phyloP scores from a whole-genome alignment of 164 flowering plant genomes.

The Annona cherimola region DNA sequence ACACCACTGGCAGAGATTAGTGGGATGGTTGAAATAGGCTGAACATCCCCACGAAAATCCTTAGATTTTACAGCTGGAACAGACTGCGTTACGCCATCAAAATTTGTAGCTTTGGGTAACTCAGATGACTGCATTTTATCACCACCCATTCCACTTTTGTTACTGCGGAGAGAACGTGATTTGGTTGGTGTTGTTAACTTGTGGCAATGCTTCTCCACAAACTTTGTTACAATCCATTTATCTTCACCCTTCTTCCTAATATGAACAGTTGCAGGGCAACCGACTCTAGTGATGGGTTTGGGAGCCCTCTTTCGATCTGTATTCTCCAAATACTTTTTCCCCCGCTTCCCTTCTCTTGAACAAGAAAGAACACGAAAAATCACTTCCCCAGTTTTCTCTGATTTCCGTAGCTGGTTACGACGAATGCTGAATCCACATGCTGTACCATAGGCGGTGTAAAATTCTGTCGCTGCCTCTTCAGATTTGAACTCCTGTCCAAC shows the following conservation, averaged over 20 bases:
- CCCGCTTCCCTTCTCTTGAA: constrained; percentile 2
- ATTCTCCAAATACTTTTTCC: not conserved
- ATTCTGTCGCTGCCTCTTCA: not conserved
- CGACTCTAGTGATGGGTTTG: constrained; percentile 1
- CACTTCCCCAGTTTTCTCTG: not conserved
- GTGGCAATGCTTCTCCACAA: constrained; percentile 1
- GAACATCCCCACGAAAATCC: not conserved
- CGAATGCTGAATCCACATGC: constrained; percentile 3
- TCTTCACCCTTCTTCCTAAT: not conserved
- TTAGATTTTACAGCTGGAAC: not conserved
- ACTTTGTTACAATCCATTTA: not conserved
- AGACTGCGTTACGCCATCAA: not conserved
- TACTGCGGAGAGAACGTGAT: not conserved
- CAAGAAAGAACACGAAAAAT: not conserved
- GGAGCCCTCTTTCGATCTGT: not conserved
- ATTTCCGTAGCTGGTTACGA: not conserved
- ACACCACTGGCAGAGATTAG: not conserved
- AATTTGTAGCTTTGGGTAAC: not conserved
- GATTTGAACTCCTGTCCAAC: not conserved
- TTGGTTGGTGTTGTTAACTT: not conserved
- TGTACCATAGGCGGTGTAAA: not conserved
- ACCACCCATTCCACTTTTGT: not conserved
- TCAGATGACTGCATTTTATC: not conserved
- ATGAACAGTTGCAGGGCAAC: not conserved
- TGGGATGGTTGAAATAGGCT: not conserved